Conservation (phyloP, 2,329 filamentous ascomycete species). For the Trichoderma semiorbis region DNA sequence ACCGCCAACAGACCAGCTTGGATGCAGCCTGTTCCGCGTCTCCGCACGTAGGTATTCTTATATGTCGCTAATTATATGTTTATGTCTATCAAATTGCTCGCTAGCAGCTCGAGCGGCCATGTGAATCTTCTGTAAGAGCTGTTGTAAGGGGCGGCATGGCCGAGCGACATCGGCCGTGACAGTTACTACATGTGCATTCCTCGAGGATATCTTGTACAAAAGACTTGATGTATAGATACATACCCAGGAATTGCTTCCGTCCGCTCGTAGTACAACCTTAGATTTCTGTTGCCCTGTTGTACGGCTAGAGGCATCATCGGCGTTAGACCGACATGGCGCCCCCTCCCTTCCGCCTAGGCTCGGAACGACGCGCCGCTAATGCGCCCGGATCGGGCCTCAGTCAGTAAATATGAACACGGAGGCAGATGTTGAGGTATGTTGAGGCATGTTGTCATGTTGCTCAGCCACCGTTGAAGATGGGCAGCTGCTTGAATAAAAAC, state of each 20-base stretch:
- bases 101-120: background rate
- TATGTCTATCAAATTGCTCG: background rate
- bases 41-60: background rate
- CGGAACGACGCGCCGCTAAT: constrained; percentile 1
- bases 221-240: background rate
- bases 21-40: background rate
- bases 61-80: background rate
- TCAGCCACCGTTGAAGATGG: background rate
- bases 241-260: background rate
- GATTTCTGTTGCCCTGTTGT: background rate
- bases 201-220: background rate
- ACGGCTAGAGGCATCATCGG: background rate
- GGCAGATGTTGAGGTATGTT: background rate
- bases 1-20: background rate
- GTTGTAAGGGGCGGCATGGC: background rate
- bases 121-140: background rate
- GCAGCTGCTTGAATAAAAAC: background rate
- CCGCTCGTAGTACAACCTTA: background rate
- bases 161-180: background rate
- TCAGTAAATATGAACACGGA: background rate
- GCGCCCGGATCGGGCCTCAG: background rate
- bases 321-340: background rate
- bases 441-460: background rate
- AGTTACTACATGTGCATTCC: too few species aligned
- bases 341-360: background rate